These are phyloP conservation scores for Pulveroboletus sp. DNA, from an alignment of 768 basidiomycete species.

Conservation along the genomic window DNA sequence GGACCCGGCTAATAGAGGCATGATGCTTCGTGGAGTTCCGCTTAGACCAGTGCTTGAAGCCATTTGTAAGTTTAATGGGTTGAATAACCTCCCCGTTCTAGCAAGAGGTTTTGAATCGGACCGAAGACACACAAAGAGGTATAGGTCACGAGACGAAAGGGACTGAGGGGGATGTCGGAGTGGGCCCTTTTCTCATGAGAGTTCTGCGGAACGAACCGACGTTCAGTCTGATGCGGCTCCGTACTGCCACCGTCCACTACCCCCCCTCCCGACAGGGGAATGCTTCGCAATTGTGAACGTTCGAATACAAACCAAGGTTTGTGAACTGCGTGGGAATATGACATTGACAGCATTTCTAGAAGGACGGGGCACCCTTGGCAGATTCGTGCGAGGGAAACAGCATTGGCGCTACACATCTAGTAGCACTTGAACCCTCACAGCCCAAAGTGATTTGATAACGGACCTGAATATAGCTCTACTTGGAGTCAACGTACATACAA, in stretches of 20 bases:
- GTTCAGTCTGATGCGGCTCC: background rate
- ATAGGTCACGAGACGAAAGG: conserved; percentile 1
- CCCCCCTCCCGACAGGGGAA: background rate
- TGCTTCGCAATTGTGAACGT: too few relatives aligned
- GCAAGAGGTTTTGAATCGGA: too few relatives aligned
- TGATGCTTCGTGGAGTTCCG: too few relatives aligned
- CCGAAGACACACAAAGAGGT: too few relatives aligned
- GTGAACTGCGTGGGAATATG: background rate
- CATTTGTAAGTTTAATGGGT: background rate
- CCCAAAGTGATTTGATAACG: conserved; percentile 5
- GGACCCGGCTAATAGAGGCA: background rate
- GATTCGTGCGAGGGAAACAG: background rate
- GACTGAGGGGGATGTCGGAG: background rate
- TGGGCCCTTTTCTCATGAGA: background rate
- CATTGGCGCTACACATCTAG: background rate
- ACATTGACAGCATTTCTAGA: background rate
- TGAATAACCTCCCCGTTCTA: background rate
- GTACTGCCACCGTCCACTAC: background rate
- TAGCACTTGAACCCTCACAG: background rate
- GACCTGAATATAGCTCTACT: conserved; percentile 28
- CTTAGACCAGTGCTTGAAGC: too few relatives aligned
- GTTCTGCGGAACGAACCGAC: background rate
- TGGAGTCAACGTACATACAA: conserved; percentile 14
- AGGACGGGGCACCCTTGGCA: background rate
- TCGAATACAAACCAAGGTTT: background rate